Evolutionary conservation across 306 rosid species (phyloP), one percentile per base, ranked within the genome.

Genomic region (Glycine tomentella): DNA sequence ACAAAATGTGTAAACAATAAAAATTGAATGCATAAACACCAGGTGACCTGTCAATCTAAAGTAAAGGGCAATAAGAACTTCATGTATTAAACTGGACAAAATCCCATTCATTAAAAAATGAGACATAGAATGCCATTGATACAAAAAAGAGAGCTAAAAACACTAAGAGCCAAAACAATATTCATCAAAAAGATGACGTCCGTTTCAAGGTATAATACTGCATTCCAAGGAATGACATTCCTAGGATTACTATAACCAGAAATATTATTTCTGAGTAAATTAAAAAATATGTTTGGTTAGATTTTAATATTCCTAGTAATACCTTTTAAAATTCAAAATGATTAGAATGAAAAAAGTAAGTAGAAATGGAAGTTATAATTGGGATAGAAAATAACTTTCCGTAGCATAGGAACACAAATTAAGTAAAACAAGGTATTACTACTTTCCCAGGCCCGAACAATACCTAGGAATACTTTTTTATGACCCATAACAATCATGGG

Each of bases 31-130:
- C 14, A 55, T 16, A 16, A 57, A 78, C 25, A 31, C 9, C 52
- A 53, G 7, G 42, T 57, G 62, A 49, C 46, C 63, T 17, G 40
- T 14, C 69, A 65, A 58, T 73, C 51, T 71, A 65, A 65, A 52
- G 77, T 25, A 44, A 61, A 48, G 48, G 58, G 48, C 8, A 71
- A 79, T 4, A 64, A 56, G 74, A 83, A 80, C 51, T 76, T 53
- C n/a, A n/a, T 15, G 17, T 44, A 33, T 42, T 69, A 80, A 81
- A 70, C 69, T 64, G 59, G 82, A 56, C 57, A 45, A 59, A 20
- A 55, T 33, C 65, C 6, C 16, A 74, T 79, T 68, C 59, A 13
- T 3, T 40, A 31, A 75, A 50, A 34, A 75, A 80, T 69, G 72
- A 74, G 40, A 31, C 63, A 53, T 9, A 33, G 53, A 70, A 31